These are phyloP conservation scores for Oldenlandia corymbosa DNA, from an alignment of 257 asterid species.

Conservation along the genomic window DNA sequence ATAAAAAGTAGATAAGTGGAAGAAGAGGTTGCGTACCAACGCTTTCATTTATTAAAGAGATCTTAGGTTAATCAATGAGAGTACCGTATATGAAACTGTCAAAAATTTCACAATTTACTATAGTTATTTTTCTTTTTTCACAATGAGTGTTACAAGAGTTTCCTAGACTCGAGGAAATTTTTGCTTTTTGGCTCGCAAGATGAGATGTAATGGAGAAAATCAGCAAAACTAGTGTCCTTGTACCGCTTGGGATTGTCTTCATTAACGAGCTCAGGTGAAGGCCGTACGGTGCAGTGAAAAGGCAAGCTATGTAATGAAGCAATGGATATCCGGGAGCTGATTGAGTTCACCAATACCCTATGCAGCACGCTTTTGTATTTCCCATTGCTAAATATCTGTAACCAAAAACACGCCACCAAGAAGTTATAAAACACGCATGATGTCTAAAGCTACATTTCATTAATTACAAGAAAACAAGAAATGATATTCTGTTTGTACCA, in stretches of 20 bases:
- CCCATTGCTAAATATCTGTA: constrained; percentile 39
- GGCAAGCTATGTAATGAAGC: constrained; percentile 40
- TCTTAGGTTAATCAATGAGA: too few relatives aligned
- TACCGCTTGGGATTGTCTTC: constrained; percentile 28
- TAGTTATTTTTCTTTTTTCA: too few relatives aligned
- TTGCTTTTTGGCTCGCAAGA: constrained; percentile 31
- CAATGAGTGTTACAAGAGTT: background rate
- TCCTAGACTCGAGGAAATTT: constrained; percentile 32
- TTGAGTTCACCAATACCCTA: constrained; percentile 32
- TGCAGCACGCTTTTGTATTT: constrained; percentile 39
- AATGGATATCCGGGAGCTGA: constrained; percentile 25
- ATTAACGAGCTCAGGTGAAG: constrained; percentile 24
- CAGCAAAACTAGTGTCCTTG: constrained; percentile 29
- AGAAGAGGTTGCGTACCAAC: too few relatives aligned
- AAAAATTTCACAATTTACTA: too few relatives aligned
- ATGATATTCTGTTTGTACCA: too few relatives aligned
- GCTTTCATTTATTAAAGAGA: too few relatives aligned
- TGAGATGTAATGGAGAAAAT: constrained; percentile 27
- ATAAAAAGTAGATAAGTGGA: too few relatives aligned
- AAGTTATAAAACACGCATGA: too few relatives aligned
- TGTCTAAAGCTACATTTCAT: background rate
- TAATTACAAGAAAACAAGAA: too few relatives aligned
- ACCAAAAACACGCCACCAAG: too few relatives aligned
- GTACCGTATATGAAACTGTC: too few relatives aligned
- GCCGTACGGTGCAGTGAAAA: constrained; percentile 15